Evolutionary conservation across 1,284 basidiomycete species (phyloP).

Genomic region (Leccinum fallax): DNA sequence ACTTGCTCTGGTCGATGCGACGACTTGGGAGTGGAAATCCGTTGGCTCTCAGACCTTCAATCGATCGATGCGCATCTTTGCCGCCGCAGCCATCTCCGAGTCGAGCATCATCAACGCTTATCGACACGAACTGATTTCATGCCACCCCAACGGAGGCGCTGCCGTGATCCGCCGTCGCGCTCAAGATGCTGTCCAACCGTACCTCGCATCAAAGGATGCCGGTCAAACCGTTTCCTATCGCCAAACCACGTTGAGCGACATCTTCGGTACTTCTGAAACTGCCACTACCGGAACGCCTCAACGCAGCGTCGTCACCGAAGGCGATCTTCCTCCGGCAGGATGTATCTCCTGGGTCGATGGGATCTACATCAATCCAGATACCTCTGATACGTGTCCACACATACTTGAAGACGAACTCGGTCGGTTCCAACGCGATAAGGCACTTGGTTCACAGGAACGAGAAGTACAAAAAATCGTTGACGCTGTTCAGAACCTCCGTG

Average conservation of each 20-base stretch:
- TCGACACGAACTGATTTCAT: background rate
- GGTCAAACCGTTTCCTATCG: background rate
- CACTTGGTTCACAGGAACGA: background rate
- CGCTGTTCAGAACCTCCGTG: background rate
- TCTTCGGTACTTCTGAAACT: too few species aligned
- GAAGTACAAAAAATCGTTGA: background rate
- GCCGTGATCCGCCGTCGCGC: background rate
- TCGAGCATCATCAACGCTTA: background rate
- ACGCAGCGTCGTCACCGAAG: background rate
- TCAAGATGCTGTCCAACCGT: fast-evolving
- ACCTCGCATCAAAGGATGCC: background rate
- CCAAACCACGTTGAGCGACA: background rate
- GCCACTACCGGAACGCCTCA: background rate
- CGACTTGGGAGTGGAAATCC: slow-evolving; percentile 5
- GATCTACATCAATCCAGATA: background rate
- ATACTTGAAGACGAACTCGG: background rate
- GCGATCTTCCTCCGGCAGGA: background rate
- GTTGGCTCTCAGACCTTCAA: background rate
- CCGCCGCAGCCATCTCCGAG: background rate
- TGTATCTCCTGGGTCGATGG: background rate
- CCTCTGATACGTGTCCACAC: background rate
- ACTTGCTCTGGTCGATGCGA: background rate
- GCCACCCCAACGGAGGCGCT: background rate
- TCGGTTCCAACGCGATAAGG: background rate
- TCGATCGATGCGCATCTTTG: background rate